Base-by-base conservation (phyloP, 805 yeast species). In the Barnettozyma sp. region DNA sequence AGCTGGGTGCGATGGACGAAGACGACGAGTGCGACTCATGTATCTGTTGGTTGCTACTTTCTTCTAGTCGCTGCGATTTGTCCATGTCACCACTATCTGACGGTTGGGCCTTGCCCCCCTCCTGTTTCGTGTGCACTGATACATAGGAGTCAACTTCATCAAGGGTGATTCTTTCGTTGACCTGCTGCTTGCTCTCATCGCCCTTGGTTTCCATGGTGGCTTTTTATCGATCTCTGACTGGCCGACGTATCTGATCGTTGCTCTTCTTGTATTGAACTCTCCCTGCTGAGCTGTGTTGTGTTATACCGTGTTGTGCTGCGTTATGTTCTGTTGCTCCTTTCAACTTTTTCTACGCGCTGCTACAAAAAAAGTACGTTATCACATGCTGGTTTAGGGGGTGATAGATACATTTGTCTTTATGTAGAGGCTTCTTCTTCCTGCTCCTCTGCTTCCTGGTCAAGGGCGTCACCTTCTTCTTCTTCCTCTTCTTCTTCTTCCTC, bases 401-500 rank as follows among this genome's bases (percentile, higher is more conserved):
- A n/a, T n/a, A n/a, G n/a, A n/a, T n/a, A n/a, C n/a, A n/a, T 6
- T 12, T 11, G 8, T 6, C 7, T n/a, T 8, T 30, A 21, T 24
- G 21, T 13, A 13, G 29, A 25, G 6, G 22, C 24, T 14, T 36
- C 40, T 35, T 16, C 35, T 17, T 28, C 40, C 6, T 36, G 44
- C 10, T 31, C 45, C 4, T 18, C 42, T 22, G 43, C 28, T 22
- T 36, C 39, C 35, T 19, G 34, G 12, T 29, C 41, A 4, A 35
- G 45, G n/a, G 29, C 46, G 6, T 18, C 43, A 22, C 45, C 49
- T 10, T 41, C 56, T 9, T 49, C 54, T 21, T 52, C 59, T 8
- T 48, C 58, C 3, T 50, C 59, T 10, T 58, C 60, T 4, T 57
- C 62, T 0, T 54, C 60, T 6, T 58, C 64, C 5, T 65, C 71